Evolutionary conservation across 352 stramenopile species (phyloP), one percentile per base, ranked within the genome.

Genomic region (Blastocystis sp.): DNA sequence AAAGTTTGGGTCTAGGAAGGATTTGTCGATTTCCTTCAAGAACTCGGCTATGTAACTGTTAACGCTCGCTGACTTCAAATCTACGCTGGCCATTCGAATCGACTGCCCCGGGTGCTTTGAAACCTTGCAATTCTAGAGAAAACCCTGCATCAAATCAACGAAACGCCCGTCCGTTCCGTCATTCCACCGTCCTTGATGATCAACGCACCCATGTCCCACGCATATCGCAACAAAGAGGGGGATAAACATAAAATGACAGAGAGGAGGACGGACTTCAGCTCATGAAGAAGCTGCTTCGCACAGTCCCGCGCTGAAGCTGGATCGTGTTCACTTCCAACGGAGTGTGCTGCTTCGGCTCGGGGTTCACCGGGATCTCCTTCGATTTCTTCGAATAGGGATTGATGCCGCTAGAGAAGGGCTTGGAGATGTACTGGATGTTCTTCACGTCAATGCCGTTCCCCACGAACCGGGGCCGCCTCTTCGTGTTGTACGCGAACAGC

Each of bases 371-470:
- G 28, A 79, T 54, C 11, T 38, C 43, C 6, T 61, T 54, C 21
- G 57, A 42, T 14, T 79, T 79, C 69, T 79, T 79, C 63, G 69
- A 79, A 40, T 79, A 79, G n/a, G 69, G 69, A 61, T 79, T 79
- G 43, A 79, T 63, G 24, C 43, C 38, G 14, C 45, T 48, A 19
- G 69, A 79, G 69, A 79, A 79, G 19, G 69, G 69, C n/a, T 79
- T 79, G 2, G 69, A 79, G 7, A 79, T 79, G 43, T 79, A 63
- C 9, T 61, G 48, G 48, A 79, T 79, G 57, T 79, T 43, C 24
- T 61, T 79, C 11, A 79, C 69, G 28, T 79, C 48, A 48, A 79
- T 79, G 3, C 69, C 69, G n/a, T 79, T 79, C 3, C 69, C 69
- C 19, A 79, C 52, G 43, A 42, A 79, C 17, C 3, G 3, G 2